Percentiles rank a stretch among this genome's conserved stretches.
Evolutionary conservation across 208 protist genomes (phyloP).

Genomic region (Wallacemonas rigidus): DNA sequence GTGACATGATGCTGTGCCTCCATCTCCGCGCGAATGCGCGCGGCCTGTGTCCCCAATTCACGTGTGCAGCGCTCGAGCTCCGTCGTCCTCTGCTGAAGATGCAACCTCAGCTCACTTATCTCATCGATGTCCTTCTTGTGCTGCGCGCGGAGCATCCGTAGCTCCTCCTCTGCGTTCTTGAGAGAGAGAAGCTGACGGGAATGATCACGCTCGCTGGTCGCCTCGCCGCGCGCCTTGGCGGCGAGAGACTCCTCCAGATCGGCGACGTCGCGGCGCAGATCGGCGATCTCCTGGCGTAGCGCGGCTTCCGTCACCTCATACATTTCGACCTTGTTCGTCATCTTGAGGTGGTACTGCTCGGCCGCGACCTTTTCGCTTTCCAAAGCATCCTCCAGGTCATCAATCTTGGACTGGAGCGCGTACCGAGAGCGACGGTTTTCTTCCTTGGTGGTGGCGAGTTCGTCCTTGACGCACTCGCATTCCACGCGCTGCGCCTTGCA

Average conservation of each 20-base stretch:
- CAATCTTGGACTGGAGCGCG: conserved; percentile 40
- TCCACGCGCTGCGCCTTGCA: conserved; percentile 34
- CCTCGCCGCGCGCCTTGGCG: conserved; percentile 25
- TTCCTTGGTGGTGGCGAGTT: conserved; percentile 36
- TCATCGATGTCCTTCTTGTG: conserved; percentile 30
- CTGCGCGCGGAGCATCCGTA: conserved; percentile 41
- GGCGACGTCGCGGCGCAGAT: conserved; percentile 42
- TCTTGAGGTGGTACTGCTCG: conserved; percentile 40
- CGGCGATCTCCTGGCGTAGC: conserved; percentile 46
- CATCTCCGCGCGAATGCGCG: conserved; percentile 1
- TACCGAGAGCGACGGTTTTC: conserved; percentile 43
- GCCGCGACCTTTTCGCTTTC: conserved; percentile 28
- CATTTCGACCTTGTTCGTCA: conserved; percentile 40
- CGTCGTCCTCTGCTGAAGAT: conserved; percentile 43
- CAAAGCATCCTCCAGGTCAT: conserved; percentile 41
- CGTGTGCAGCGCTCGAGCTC: conserved; percentile 39
- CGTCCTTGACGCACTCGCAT: conserved; percentile 33
- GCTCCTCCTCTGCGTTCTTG: conserved; percentile 38
- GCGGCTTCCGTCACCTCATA: conserved; percentile 49
- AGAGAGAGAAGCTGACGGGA: conserved; percentile 43
- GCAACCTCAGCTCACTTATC: conserved; percentile 36
- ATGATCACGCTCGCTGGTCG: conserved; percentile 35
- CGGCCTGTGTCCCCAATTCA: conserved; percentile 18
- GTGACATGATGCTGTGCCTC: conserved; percentile 22
- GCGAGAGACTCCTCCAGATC: conserved; percentile 39